These are phyloP conservation scores for Termitomyces sp. DNA, from an alignment of 768 basidiomycete genomes.

Conservation along the genomic window DNA sequence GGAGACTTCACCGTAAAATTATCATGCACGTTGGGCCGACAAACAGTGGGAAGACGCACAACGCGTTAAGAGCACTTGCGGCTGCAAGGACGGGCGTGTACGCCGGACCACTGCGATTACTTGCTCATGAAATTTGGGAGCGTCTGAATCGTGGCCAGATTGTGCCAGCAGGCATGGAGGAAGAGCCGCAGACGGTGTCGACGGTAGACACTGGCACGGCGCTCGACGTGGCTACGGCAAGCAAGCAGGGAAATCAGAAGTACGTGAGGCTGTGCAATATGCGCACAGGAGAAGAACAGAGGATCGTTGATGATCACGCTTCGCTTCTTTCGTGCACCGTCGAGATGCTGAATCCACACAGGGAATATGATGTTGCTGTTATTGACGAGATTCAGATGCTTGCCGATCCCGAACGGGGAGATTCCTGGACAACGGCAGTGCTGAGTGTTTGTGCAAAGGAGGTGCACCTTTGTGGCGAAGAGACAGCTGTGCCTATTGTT, in stretches of 20 bases:
- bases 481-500: constrained; percentile 82
- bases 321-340: constrained; percentile 79
- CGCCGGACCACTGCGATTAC: constrained; percentile 85
- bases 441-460: constrained; percentile 73
- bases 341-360: constrained; percentile 68
- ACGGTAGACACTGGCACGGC: constrained; percentile 24
- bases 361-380: constrained; percentile 71
- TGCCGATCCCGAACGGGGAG: constrained; percentile 69
- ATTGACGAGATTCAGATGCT: constrained; percentile 99
- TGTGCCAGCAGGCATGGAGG: constrained; percentile 58
- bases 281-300: constrained; percentile 86
- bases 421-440: constrained; percentile 78
- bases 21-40: constrained; percentile 98
- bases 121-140: constrained; percentile 94
- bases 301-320: constrained; percentile 54
- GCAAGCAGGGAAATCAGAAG: constrained; percentile 34
- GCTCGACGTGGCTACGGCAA: constrained; percentile 25
- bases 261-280: constrained; percentile 75
- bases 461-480: constrained; percentile 94
- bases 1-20: constrained; percentile 63
- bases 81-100: constrained; percentile 72
- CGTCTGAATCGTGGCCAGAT: constrained; percentile 89
- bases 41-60: constrained; percentile 95
- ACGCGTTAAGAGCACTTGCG: constrained; percentile 85
- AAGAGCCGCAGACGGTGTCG: constrained; percentile 28